Conservation (phyloP, 345 rosid genomes). For the Eutrema heterophyllum region DNA sequence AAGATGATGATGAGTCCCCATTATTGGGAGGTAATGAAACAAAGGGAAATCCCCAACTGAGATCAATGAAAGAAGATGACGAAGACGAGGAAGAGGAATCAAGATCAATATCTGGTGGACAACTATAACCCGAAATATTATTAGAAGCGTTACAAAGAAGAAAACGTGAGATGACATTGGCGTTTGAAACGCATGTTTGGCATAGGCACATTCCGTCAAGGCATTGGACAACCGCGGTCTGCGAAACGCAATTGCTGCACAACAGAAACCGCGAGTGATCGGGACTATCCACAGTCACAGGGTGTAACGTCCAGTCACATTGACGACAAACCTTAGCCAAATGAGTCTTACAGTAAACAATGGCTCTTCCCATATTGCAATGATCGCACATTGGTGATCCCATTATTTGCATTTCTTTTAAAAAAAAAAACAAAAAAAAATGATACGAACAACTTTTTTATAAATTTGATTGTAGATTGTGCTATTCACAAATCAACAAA, state of each 20-base stretch:
- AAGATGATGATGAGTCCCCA: background rate
- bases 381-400: constrained; percentile 3
- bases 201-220: background rate
- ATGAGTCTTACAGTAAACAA: background rate
- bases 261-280: background rate
- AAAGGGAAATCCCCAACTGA: background rate
- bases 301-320: constrained; percentile 3
- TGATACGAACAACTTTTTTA: background rate
- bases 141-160: background rate
- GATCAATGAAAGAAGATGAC: background rate
- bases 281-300: background rate
- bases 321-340: constrained; percentile 9
- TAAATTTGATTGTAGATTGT: background rate
- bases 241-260: constrained; percentile 1
- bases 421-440: background rate
- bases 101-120: constrained; percentile 1
- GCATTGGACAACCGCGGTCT: background rate
- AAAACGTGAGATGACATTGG: background rate
- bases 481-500: background rate
- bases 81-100: background rate
- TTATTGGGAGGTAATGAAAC: background rate
- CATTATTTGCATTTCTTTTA: background rate
- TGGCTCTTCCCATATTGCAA: background rate
- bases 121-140: background rate
- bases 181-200: constrained; percentile 7